Evolutionary conservation across 2,329 filamentous ascomycete genomes (phyloP).

Genomic region (Emergomyces africanus): DNA sequence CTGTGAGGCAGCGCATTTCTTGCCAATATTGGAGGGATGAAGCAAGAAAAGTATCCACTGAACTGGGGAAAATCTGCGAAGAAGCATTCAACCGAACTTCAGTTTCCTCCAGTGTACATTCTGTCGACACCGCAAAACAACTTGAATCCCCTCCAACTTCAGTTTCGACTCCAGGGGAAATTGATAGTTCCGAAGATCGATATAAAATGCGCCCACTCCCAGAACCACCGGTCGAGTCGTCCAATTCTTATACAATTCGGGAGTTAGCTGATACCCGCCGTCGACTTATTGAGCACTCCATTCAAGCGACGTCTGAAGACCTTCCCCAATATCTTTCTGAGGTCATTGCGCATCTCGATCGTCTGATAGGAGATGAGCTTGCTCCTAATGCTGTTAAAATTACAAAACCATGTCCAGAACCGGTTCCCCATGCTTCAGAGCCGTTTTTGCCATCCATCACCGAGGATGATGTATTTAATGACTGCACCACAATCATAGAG

Average conservation of each 20-base stretch:
- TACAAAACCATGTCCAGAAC: slow-evolving; percentile 35
- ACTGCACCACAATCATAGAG: slow-evolving; percentile 10
- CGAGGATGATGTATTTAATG: slow-evolving; percentile 1
- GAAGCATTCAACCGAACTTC: slow-evolving; percentile 72
- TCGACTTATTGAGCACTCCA: slow-evolving; percentile 41
- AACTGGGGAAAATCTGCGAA: slow-evolving; percentile 81
- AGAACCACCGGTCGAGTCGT: slow-evolving; percentile 34
- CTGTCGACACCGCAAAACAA: slow-evolving; percentile 27
- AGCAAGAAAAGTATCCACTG: slow-evolving; percentile 67
- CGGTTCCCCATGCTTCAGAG: slow-evolving; percentile 3
- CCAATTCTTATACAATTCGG: slow-evolving; percentile 39
- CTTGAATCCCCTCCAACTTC: slow-evolving; percentile 42
- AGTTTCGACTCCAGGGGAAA: slow-evolving; percentile 23
- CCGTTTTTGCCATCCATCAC: slow-evolving; percentile 3
- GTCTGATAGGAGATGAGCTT: slow-evolving; percentile 37
- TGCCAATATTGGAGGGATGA: slow-evolving; percentile 57
- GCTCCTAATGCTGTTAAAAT: slow-evolving; percentile 24
- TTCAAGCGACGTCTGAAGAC: slow-evolving; percentile 30
- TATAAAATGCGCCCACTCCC: slow-evolving; percentile 31
- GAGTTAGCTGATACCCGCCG: slow-evolving; percentile 47
- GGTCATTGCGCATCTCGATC: slow-evolving; percentile 48
- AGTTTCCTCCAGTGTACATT: slow-evolving; percentile 38
- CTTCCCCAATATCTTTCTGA: slow-evolving; percentile 42
- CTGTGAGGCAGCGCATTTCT: slow-evolving; percentile 28
- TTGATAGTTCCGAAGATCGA: slow-evolving; percentile 10